Evolutionary conservation across 2,329 filamentous ascomycete species (phyloP), one percentile per base, ranked within the genome.

Genomic region (Diplodia intermedia): DNA sequence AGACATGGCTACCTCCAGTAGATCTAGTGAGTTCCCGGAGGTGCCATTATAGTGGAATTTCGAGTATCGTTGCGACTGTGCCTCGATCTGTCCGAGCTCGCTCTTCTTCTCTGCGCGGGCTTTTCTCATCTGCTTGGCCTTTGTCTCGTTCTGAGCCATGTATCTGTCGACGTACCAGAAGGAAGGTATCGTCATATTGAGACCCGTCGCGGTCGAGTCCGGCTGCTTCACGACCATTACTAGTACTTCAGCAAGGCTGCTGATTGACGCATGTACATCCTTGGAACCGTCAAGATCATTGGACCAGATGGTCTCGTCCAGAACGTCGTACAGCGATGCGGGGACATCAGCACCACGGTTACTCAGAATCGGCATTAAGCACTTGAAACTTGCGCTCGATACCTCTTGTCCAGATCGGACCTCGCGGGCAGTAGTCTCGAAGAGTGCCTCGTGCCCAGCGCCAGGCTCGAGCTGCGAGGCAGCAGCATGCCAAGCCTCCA

Each of bases 101-200:
- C 72, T 70, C n/a, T 85, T 86, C 69, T 81, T 78, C 60, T 85
- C 80, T 5, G 66, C 66, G 15, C 66, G 52, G 23, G 55, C 57
- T 23, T 20, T 49, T 11, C 66, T 55, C 66, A 68, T 68, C 29
- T 63, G 60, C 40, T 68, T 68, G 7, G 66, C 38, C 40, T 23
- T 63, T 6, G 26, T 31, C 29, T 63, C 60, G 40, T 68, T 26
- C 26, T 50, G 49, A 3, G 26, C 50, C 55, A 89, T 78, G 73
- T 90, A 90, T 55, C 87, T 83, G 76, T 90, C 88, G 4, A 85
- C 82, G 70, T 87, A 88, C 72, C 88, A 83, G 1, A 81, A 79
- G 1, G 82, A 74, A 3, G 87, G 86, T 20, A 88, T 80, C 6
- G 83, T 83, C 53, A 89, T 77, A 38, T 77, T 76, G 36, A 82